These are phyloP conservation scores for Cryptococcus maquisensis DNA, from an alignment of 1,284 basidiomycete genomes.

Conservation along the genomic window DNA sequence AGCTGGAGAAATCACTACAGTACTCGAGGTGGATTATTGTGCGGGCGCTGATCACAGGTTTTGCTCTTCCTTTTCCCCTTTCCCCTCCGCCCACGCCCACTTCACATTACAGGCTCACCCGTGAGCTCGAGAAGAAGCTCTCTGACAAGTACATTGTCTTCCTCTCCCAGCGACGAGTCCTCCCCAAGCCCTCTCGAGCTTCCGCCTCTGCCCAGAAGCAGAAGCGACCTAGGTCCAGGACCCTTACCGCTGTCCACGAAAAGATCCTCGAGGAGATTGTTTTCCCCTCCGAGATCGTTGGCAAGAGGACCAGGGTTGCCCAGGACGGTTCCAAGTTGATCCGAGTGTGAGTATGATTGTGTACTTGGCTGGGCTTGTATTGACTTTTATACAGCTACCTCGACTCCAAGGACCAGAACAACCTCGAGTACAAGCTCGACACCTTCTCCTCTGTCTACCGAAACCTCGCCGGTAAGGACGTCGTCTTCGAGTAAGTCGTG, in stretches of 20 bases:
- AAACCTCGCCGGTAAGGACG: constrained; percentile 49
- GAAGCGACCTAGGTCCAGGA: constrained; percentile 95
- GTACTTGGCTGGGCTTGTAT: constrained; percentile 13
- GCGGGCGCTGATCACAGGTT: constrained; percentile 22
- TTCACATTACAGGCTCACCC: constrained; percentile 68
- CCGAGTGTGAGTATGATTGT: constrained; percentile 71
- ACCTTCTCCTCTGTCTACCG: constrained; percentile 51
- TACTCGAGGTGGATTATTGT: background rate
- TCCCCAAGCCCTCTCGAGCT: constrained; percentile 93
- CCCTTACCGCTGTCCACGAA: constrained; percentile 96
- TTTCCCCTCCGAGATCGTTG: constrained; percentile 97
- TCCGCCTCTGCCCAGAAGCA: constrained; percentile 74
- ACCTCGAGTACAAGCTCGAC: constrained; percentile 92
- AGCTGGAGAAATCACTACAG: background rate
- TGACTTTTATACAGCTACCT: constrained; percentile 65
- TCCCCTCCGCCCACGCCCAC: background rate
- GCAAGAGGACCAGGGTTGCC: constrained; percentile 89
- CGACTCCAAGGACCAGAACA: constrained; percentile 96
- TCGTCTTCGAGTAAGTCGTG: constrained; percentile 46
- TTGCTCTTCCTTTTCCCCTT: constrained; percentile 2
- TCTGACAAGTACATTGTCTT: constrained; percentile 94
- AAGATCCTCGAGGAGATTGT: constrained; percentile 98
- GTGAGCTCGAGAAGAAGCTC: constrained; percentile 99
- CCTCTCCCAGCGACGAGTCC: constrained; percentile 96
- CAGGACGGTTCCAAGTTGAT: constrained; percentile 88